Evolutionary conservation across 805 yeast species (phyloP).

Genomic region (Nakazawaea pomicola): DNA sequence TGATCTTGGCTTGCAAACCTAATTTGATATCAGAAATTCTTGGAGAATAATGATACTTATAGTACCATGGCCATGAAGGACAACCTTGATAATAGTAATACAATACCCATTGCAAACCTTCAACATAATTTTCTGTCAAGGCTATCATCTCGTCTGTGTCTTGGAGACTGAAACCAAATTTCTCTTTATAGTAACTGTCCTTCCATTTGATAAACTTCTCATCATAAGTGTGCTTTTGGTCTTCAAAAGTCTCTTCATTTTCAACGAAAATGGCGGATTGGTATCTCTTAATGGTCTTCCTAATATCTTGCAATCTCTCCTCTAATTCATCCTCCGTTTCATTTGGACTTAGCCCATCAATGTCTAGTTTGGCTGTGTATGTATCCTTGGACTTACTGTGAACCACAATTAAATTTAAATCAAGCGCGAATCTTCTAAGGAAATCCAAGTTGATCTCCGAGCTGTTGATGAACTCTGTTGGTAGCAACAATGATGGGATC

Average conservation of each 20-base stretch:
- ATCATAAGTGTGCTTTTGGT: conserved; percentile 61
- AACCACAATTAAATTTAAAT: conserved; percentile 58
- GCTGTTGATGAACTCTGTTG: conserved; percentile 38
- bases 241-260: conserved; percentile 45
- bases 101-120: conserved; percentile 96
- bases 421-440: conserved; percentile 58
- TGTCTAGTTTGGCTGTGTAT: conserved; percentile 58
- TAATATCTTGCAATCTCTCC: conserved; percentile 44
- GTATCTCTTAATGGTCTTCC: conserved; percentile 55
- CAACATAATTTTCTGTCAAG: conserved; percentile 75
- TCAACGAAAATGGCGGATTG: conserved; percentile 61
- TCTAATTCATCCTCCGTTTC: conserved; percentile 64
- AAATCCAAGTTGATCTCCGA: conserved; percentile 50
- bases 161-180: conserved; percentile 62
- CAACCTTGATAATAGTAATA: conserved; percentile 86
- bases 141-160: conserved; percentile 57
- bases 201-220: conserved; percentile 79
- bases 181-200: conserved; percentile 76
- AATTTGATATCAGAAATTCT: conserved; percentile 79
- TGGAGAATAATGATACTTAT: conserved; percentile 86
- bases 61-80: conserved; percentile 96
- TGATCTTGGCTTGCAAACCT: conserved; percentile 62
- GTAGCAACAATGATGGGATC: conserved; percentile 42
- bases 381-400: conserved; percentile 55
- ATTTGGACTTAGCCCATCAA: conserved; percentile 67